phyloP scores from a whole-genome alignment of 352 stramenopile species.

The Paralagenidium karlingii region DNA sequence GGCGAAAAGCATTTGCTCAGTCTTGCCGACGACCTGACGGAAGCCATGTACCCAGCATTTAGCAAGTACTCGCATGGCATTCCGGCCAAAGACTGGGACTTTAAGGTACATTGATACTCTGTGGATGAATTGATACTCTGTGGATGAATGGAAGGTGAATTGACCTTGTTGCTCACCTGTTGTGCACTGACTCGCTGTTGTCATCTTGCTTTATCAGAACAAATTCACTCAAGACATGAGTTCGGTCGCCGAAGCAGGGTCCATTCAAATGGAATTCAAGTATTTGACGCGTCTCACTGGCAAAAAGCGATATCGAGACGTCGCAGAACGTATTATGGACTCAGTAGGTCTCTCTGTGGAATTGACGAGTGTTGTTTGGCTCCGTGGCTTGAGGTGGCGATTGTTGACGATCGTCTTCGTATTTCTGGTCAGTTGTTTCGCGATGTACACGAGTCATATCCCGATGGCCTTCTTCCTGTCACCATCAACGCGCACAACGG shows the following conservation, averaged over 20 bases:
- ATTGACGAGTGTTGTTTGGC: too few species aligned
- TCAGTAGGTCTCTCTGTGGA: too few species aligned
- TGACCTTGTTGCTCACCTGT: neutral
- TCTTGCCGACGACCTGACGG: constrained; percentile 46
- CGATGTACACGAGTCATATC: constrained; percentile 14
- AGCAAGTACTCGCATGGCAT: constrained; percentile 30
- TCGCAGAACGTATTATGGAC: constrained; percentile 59
- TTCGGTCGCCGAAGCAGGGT: constrained; percentile 50
- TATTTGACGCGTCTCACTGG: constrained; percentile 49
- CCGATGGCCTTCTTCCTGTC: constrained; percentile 31
- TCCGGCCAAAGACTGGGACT: constrained; percentile 50
- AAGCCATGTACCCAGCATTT: constrained; percentile 48
- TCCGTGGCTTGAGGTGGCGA: too few species aligned
- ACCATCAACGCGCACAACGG: constrained; percentile 15
- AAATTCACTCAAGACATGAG: constrained; percentile 20
- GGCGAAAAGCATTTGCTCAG: constrained; percentile 41
- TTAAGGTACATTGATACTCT: constrained; percentile 39
- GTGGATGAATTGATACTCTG: neutral
- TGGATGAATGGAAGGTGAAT: neutral
- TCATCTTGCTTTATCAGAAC: constrained; percentile 8
- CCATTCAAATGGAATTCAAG: constrained; percentile 76
- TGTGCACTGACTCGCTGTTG: neutral
- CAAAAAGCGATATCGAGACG: constrained; percentile 41
- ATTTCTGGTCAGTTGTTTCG: constrained; percentile 10
- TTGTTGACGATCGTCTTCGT: too few species aligned